Percentiles rank a stretch among this genome's conserved stretches.
Evolutionary conservation across 2,329 filamentous ascomycete species (phyloP).

Genomic region (Blastomyces percursus): DNA sequence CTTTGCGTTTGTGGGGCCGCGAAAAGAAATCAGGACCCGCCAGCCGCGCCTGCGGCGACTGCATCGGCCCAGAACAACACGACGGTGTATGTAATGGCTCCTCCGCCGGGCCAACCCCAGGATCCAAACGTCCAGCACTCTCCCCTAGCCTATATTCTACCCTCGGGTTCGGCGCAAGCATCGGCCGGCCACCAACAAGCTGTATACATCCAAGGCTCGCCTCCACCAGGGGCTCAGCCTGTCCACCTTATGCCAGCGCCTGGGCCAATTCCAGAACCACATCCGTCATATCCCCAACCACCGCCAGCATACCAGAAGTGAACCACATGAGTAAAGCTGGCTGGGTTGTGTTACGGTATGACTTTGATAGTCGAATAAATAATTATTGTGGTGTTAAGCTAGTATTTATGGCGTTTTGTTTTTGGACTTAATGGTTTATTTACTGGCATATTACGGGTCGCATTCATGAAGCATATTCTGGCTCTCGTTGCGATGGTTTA

Average conservation of each 20-base stretch:
- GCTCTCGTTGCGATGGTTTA: not conserved
- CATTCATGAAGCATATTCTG: not conserved
- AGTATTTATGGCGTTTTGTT: not conserved
- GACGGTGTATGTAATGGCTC: slow-evolving; percentile 1
- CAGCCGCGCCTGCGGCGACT: not conserved
- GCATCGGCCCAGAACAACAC: not conserved
- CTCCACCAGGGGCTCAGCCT: not conserved
- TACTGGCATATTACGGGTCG: not conserved
- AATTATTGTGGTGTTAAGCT: not conserved
- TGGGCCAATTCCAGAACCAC: not conserved
- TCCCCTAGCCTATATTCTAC: not conserved
- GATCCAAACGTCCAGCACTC: not conserved
- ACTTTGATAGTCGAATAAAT: not conserved
- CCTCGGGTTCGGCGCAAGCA: not conserved
- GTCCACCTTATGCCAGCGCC: not conserved
- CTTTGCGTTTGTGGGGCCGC: too few relatives aligned
- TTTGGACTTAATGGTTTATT: not conserved
- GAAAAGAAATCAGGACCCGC: not conserved
- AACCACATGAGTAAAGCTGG: not conserved
- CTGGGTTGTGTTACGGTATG: not conserved
- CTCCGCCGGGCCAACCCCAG: not conserved
- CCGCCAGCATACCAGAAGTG: slow-evolving; percentile 2
- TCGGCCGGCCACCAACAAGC: not conserved
- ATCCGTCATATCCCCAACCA: not conserved
- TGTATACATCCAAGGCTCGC: slow-evolving; percentile 1